phyloP scores from a whole-genome alignment of 345 rosid species.

The Turritis glabra region DNA sequence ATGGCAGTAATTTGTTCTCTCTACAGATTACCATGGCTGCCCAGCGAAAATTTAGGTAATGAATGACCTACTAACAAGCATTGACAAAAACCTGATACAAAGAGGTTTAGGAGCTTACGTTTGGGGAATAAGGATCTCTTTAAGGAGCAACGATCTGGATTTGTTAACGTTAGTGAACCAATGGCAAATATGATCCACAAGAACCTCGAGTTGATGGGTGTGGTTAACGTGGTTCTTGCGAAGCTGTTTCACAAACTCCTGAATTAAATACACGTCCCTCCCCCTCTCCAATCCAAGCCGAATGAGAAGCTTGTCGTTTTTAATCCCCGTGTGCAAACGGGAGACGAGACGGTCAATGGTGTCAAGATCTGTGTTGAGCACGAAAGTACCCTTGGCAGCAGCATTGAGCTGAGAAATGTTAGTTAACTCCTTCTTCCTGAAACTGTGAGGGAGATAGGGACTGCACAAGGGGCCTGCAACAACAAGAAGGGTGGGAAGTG shows the following conservation, averaged over 20 bases:
- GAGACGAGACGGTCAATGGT: conserved; percentile 64
- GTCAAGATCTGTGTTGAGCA: conserved; percentile 52
- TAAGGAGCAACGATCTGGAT: conserved; percentile 55
- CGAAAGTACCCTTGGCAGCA: conserved; percentile 58
- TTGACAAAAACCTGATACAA: not conserved
- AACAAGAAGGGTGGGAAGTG: conserved; percentile 47
- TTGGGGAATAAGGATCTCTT: conserved; percentile 43
- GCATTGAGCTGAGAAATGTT: conserved; percentile 63
- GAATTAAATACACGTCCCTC: conserved; percentile 47
- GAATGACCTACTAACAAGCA: not conserved
- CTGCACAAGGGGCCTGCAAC: conserved; percentile 53
- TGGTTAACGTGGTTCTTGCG: conserved; percentile 49
- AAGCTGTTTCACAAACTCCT: conserved; percentile 57
- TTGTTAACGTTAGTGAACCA: conserved; percentile 61
- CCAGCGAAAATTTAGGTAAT: not conserved
- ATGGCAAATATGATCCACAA: conserved; percentile 66
- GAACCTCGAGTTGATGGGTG: conserved; percentile 50
- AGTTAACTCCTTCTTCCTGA: conserved; percentile 57
- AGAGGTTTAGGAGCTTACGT: conserved; percentile 4
- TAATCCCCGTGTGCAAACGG: conserved; percentile 49
- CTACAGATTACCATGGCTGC: conserved; percentile 6
- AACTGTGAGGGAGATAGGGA: conserved; percentile 44
- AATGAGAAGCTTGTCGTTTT: conserved; percentile 52
- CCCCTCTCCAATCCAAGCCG: conserved; percentile 57
- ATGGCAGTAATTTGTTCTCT: conserved; percentile 4